Percentiles rank a stretch among this genome's conserved stretches.
These are phyloP conservation scores for Ogataea trehaloabstinens DNA, from an alignment of 805 yeast species.

Conservation along the genomic window DNA sequence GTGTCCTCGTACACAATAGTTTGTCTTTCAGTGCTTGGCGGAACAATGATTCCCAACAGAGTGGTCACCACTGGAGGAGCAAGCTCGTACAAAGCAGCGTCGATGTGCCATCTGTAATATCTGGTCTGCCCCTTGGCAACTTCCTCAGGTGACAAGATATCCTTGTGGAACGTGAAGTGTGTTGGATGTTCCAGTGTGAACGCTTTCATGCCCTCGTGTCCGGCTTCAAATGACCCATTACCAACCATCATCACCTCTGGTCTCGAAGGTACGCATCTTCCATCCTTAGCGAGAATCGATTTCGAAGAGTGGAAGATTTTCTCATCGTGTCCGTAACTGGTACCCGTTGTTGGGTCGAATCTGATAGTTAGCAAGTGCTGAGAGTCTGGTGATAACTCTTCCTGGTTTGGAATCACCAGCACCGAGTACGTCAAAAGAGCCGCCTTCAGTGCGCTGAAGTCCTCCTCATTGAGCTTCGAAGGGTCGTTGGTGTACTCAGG, in stretches of 20 bases:
- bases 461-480: slow-evolving; percentile 58
- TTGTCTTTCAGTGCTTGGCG: slow-evolving; percentile 62
- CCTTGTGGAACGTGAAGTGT: slow-evolving; percentile 76
- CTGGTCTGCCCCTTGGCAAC: slow-evolving; percentile 65
- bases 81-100: slow-evolving; percentile 81
- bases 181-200: slow-evolving; percentile 72
- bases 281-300: slow-evolving; percentile 77
- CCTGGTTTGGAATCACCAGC: slow-evolving; percentile 70
- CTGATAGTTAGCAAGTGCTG: slow-evolving; percentile 75
- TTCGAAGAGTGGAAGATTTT: slow-evolving; percentile 65
- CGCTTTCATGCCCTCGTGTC: slow-evolving; percentile 47
- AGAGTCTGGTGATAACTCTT: slow-evolving; percentile 64
- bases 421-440: slow-evolving; percentile 72
- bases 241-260: slow-evolving; percentile 93
- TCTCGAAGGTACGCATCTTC: slow-evolving; percentile 71
- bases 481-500: slow-evolving; percentile 79
- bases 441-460: slow-evolving; percentile 57
- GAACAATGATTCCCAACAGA: slow-evolving; percentile 77
- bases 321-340: slow-evolving; percentile 77
- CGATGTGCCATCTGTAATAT: slow-evolving; percentile 93
- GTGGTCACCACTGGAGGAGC: slow-evolving; percentile 89
- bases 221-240: slow-evolving; percentile 62
- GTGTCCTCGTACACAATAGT: slow-evolving; percentile 65
- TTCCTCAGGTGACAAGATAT: slow-evolving; percentile 60
- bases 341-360: slow-evolving; percentile 70